Evolutionary conservation across 345 rosid species (phyloP).

Genomic region (Rhodamnia rubescens): DNA sequence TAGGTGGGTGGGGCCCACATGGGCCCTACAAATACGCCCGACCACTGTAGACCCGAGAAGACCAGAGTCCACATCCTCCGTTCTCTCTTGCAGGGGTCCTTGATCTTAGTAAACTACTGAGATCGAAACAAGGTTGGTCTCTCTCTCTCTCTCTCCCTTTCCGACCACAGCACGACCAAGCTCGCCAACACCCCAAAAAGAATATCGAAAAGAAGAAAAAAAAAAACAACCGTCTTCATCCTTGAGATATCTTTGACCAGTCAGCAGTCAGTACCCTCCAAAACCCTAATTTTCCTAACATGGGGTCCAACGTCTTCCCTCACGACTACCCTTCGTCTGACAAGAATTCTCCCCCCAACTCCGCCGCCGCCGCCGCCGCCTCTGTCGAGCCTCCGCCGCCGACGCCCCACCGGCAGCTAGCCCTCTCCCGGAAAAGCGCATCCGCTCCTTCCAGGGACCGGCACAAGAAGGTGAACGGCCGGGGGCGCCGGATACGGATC

Average conservation of each 20-base stretch:
- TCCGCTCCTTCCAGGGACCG: conserved; percentile 37
- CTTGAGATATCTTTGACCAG: neutral
- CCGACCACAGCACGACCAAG: neutral
- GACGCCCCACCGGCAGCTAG: neutral
- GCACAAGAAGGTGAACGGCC: conserved; percentile 61
- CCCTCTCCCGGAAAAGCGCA: neutral
- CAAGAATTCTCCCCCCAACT: neutral
- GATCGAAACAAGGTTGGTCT: neutral
- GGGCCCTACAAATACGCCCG: neutral
- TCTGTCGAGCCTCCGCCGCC: neutral
- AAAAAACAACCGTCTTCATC: neutral
- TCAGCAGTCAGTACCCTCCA: neutral
- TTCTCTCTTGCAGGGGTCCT: neutral
- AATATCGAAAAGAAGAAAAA: neutral
- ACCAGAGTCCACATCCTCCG: neutral
- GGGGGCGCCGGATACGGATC: conserved; percentile 68
- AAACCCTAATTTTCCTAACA: neutral
- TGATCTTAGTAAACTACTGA: neutral
- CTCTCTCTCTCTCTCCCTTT: neutral
- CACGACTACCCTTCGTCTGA: neutral
- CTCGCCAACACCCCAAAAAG: neutral
- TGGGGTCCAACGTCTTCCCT: neutral
- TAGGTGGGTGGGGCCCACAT: neutral
- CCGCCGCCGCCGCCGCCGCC: neutral
- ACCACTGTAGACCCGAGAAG: neutral